phyloP scores from a whole-genome alignment of 2,329 filamentous ascomycete genomes.

The Westerdykella sp. region DNA sequence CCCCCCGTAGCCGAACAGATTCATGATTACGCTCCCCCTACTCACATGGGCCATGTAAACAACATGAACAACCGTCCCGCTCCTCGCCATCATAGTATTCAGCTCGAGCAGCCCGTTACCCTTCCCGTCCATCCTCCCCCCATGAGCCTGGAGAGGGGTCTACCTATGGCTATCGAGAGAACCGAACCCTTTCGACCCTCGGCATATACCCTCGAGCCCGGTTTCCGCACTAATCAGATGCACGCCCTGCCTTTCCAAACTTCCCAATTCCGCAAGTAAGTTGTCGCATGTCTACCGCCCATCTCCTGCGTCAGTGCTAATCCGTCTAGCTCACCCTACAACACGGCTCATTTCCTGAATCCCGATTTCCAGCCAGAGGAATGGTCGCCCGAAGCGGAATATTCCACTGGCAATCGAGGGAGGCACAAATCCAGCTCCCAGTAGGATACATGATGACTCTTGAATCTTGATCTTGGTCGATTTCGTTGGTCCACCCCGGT shows the following conservation, averaged over 20 bases:
- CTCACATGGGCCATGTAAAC: constrained; percentile 19
- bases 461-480: constrained; percentile 4
- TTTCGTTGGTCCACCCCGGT: constrained; percentile 8
- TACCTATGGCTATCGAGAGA: constrained; percentile 25
- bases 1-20: constrained; percentile 24
- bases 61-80: constrained; percentile 12
- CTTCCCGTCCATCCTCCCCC: constrained; percentile 28
- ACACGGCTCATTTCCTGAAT: constrained; percentile 48
- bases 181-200: constrained; percentile 43
- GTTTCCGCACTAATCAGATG: constrained; percentile 35
- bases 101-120: constrained; percentile 24
- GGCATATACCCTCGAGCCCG: constrained; percentile 41
- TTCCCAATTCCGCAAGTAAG: constrained; percentile 46
- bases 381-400: constrained; percentile 46
- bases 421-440: constrained; percentile 35
- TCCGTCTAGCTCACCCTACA: constrained; percentile 43
- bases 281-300: constrained; percentile 1
- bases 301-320: constrained; percentile 9
- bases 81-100: constrained; percentile 24
- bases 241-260: constrained; percentile 42
- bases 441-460: constrained; percentile 11
- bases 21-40: constrained; percentile 30
- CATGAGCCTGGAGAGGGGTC: constrained; percentile 25
- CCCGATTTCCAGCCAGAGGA: constrained; percentile 49
- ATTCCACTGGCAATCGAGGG: constrained; percentile 34